phyloP scores from a whole-genome alignment of 371 early-diverging fungal species.

The Mortierella sp. region DNA sequence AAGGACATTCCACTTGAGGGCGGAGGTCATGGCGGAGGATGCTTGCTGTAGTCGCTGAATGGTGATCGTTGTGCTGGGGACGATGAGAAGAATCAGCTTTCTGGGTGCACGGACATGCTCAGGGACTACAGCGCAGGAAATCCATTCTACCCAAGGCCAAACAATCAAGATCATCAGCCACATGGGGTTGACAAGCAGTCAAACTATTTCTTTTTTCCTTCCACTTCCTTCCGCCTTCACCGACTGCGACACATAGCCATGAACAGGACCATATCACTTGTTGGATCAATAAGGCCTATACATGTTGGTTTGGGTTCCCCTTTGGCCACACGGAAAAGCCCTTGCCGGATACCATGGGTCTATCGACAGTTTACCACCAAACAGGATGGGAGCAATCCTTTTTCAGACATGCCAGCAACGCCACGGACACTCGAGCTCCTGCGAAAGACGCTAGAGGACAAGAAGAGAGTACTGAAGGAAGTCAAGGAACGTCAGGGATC shows the following conservation, averaged over 20 bases:
- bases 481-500: constrained; percentile 21
- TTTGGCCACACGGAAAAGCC: neutral
- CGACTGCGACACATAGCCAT: neutral
- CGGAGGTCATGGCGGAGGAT: constrained; percentile 60
- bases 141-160: no score
- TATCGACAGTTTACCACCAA: constrained; percentile 27
- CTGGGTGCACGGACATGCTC: neutral
- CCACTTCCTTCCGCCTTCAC: neutral
- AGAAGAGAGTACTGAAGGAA: constrained; percentile 26
- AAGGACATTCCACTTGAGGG: constrained; percentile 74
- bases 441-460: constrained; percentile 21
- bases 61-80: constrained; percentile 9
- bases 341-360: neutral
- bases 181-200: neutral
- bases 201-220: neutral
- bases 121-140: no score
- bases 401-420: constrained; percentile 4
- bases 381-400: constrained; percentile 19
- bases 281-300: constrained; percentile 1
- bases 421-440: constrained; percentile 30
- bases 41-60: constrained; percentile 47
- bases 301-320: neutral
- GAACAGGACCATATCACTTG: neutral
- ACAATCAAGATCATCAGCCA: no score
- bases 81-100: neutral